Percentiles rank a stretch among this genome's conserved stretches.
Conservation (phyloP, 2,329 filamentous ascomycete species). For the Hypoxylon sp. region DNA sequence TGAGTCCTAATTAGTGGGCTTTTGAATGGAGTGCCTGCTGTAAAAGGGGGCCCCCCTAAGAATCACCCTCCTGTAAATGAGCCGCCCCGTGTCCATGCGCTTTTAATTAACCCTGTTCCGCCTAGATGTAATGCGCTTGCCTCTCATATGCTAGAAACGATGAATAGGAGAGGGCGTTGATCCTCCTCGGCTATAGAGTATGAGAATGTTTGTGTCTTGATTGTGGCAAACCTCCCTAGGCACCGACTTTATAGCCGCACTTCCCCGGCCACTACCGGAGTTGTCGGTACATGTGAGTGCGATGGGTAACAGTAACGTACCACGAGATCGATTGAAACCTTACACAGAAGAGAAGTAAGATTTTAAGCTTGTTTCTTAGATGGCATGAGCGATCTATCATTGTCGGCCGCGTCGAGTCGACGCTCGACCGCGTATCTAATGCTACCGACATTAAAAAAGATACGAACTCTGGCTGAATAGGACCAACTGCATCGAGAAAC, state of each 20-base stretch:
- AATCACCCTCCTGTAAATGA: conserved; percentile 23
- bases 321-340: conserved; percentile 15
- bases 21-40: conserved; percentile 19
- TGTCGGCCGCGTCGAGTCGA: conserved; percentile 16
- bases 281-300: background rate
- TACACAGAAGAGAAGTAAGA: conserved; percentile 6
- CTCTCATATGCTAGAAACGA: conserved; percentile 6
- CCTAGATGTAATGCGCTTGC: conserved; percentile 12
- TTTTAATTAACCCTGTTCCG: conserved; percentile 33
- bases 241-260: conserved; percentile 12
- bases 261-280: conserved; percentile 8
- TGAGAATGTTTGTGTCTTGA: conserved; percentile 14
- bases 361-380: conserved; percentile 33
- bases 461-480: conserved; percentile 3
- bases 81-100: conserved; percentile 21
- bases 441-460: background rate
- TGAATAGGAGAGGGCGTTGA: conserved; percentile 13
- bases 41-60: conserved; percentile 15
- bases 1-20: conserved; percentile 18
- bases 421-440: conserved; percentile 17
- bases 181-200: conserved; percentile 21
- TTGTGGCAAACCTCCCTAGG: conserved; percentile 8
- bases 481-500: conserved; percentile 17
- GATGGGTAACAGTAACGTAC: background rate
- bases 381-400: conserved; percentile 7